phyloP scores from a whole-genome alignment of 2,329 filamentous ascomycete genomes.

The Tolypocladium ovalisporum region DNA sequence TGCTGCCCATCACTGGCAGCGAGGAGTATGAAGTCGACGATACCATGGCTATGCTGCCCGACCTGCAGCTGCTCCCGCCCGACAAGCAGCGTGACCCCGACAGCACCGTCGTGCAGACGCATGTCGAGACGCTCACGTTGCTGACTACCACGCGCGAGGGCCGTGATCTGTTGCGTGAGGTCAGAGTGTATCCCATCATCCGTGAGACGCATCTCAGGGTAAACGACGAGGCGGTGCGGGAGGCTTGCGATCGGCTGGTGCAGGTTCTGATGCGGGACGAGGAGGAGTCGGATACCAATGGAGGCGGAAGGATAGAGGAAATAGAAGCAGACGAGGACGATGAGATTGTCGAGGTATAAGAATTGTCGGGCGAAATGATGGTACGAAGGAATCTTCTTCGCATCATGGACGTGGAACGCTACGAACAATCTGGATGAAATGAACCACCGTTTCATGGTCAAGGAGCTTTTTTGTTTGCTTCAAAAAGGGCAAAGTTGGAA shows the following conservation, averaged over 20 bases:
- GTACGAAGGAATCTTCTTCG: not conserved
- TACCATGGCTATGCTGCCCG: constrained; percentile 73
- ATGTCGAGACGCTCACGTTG: constrained; percentile 79
- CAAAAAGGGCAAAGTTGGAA: not conserved
- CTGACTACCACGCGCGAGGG: constrained; percentile 69
- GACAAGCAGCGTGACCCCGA: constrained; percentile 83
- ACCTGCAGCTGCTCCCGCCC: constrained; percentile 78
- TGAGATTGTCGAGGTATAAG: constrained; percentile 42
- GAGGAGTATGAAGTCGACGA: constrained; percentile 89
- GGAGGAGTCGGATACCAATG: constrained; percentile 30
- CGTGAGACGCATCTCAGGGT: constrained; percentile 74
- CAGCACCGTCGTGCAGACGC: constrained; percentile 65
- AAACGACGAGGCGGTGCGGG: constrained; percentile 67
- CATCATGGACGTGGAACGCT: not conserved
- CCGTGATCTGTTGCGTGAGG: constrained; percentile 59
- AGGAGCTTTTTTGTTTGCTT: not conserved
- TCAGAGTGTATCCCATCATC: constrained; percentile 83
- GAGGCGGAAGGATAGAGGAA: constrained; percentile 34
- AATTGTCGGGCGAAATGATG: not conserved
- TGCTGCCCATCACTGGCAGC: constrained; percentile 77
- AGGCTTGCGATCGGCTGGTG: constrained; percentile 80
- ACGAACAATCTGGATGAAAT: not conserved
- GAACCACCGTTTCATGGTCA: not conserved
- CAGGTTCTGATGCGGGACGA: constrained; percentile 82
- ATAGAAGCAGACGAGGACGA: constrained; percentile 40